Percentiles rank a stretch among this genome's conserved stretches.
Evolutionary conservation across 2,329 filamentous ascomycete species (phyloP).

Genomic region (Penicillium sp.): DNA sequence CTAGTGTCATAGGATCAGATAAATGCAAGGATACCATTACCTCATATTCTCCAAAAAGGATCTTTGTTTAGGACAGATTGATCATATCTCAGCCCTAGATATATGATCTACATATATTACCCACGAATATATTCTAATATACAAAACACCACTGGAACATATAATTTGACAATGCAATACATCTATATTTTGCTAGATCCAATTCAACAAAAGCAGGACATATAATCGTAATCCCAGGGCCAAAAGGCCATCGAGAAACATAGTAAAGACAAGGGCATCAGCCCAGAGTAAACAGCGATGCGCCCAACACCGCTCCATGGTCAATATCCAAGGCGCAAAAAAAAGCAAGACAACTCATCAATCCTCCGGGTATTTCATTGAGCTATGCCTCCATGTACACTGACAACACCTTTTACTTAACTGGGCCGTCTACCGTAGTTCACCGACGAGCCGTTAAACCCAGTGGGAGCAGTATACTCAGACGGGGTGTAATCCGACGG

Average conservation of each 20-base stretch:
- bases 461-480: constrained; percentile 15
- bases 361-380: constrained; percentile 23
- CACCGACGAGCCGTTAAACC: constrained; percentile 15
- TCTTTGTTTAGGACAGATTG: no score
- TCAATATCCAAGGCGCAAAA: constrained; percentile 29
- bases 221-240: constrained; percentile 13
- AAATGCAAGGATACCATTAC: not conserved
- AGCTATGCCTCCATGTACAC: not conserved
- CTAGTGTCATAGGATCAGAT: not conserved
- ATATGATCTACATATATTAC: not conserved
- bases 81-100: no score
- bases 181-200: constrained; percentile 8
- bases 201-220: constrained; percentile 7
- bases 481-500: constrained; percentile 11
- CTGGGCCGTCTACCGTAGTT: constrained; percentile 22
- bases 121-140: not conserved
- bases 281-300: constrained; percentile 19
- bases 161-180: not conserved
- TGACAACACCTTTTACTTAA: not conserved
- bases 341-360: constrained; percentile 17
- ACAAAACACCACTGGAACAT: not conserved
- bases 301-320: constrained; percentile 38
- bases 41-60: not conserved
- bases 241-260: constrained; percentile 1
- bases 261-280: constrained; percentile 15